Evolutionary conservation across 768 basidiomycete species (phyloP).

Genomic region (Termitomyces bulborhizus): DNA sequence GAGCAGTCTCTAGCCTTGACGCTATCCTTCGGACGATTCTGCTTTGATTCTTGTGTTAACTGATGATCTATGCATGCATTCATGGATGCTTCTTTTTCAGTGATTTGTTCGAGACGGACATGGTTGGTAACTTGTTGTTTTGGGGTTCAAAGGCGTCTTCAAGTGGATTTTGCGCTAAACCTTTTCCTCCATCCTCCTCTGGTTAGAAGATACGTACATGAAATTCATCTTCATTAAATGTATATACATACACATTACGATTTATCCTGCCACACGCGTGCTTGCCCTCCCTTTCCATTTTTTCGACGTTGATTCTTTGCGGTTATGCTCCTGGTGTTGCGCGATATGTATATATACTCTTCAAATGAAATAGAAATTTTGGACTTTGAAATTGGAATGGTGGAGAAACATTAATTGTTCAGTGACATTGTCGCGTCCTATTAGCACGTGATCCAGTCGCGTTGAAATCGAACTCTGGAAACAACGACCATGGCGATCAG

Average conservation of each 20-base stretch:
- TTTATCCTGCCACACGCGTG: not conserved
- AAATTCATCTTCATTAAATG: not conserved
- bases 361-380: too few species aligned
- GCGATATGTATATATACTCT: not conserved
- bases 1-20: slow-evolving; percentile 1
- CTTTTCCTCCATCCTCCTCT: not conserved
- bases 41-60: not conserved
- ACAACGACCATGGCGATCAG: slow-evolving; percentile 31
- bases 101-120: not conserved
- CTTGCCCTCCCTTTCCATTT: not conserved
- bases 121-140: not conserved
- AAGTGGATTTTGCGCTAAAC: not conserved
- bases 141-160: not conserved
- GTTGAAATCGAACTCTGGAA: slow-evolving; percentile 32
- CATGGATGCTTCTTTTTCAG: not conserved
- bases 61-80: not conserved
- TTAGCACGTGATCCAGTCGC: slow-evolving; percentile 11
- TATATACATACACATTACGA: not conserved
- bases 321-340: not conserved
- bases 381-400: too few species aligned
- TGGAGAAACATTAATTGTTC: too few species aligned
- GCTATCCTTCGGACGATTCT: too few species aligned
- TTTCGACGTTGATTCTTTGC: not conserved
- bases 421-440: slow-evolving; percentile 6
- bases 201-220: not conserved